phyloP scores from a whole-genome alignment of 441 rosid genomes.

The Populus hybrid region DNA sequence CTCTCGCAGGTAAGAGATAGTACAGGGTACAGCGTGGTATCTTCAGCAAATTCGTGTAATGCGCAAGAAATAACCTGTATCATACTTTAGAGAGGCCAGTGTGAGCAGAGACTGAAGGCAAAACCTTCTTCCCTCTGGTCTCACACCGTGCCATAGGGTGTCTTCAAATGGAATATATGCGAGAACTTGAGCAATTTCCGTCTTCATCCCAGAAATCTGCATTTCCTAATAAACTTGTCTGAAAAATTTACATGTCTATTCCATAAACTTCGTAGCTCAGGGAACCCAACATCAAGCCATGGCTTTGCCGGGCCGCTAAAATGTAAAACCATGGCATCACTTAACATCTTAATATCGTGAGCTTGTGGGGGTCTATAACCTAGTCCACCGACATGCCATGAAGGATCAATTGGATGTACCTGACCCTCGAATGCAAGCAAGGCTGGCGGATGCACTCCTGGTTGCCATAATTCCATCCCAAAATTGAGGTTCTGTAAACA shows the following conservation, averaged over 20 bases:
- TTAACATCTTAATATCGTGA: constrained; percentile 27
- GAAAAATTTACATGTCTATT: constrained; percentile 66
- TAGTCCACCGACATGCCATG: constrained; percentile 79
- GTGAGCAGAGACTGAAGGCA: constrained; percentile 78
- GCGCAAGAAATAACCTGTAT: constrained; percentile 37
- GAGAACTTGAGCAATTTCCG: constrained; percentile 26
- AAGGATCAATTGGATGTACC: constrained; percentile 69
- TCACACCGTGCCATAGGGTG: constrained; percentile 26
- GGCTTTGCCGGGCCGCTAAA: constrained; percentile 96
- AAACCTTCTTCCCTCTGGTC: constrained; percentile 79
- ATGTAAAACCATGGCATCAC: constrained; percentile 77
- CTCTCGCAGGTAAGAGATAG: constrained; percentile 17
- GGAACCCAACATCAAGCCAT: constrained; percentile 84
- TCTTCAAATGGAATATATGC: constrained; percentile 16
- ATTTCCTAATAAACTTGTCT: constrained; percentile 62
- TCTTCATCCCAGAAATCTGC: constrained; percentile 60
- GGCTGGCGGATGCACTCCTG: constrained; percentile 78
- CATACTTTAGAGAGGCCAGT: constrained; percentile 14
- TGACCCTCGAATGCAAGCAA: constrained; percentile 70
- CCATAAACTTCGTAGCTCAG: constrained; percentile 67
- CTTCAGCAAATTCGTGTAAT: constrained; percentile 43
- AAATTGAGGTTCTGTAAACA: constrained; percentile 53
- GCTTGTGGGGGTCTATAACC: constrained; percentile 48
- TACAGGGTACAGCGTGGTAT: constrained; percentile 20
- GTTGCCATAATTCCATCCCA: constrained; percentile 81